Percentiles rank a stretch among this genome's conserved stretches.
These are phyloP conservation scores for Helianthus tuberosus DNA, from an alignment of 129 eudicot genomes.

Conservation along the genomic window DNA sequence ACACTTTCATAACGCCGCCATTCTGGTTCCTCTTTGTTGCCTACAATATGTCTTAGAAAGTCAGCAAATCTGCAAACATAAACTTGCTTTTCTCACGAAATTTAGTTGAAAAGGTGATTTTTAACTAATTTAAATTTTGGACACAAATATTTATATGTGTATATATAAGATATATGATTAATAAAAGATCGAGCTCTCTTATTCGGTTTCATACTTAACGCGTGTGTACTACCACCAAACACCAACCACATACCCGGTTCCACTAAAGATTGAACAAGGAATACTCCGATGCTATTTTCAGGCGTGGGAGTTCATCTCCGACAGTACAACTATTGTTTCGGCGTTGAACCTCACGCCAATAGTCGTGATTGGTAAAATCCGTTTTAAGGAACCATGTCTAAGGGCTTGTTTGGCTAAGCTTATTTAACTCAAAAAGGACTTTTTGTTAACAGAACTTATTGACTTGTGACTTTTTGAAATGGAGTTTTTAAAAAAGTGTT, in stretches of 20 bases:
- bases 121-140: neutral
- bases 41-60: slow-evolving; percentile 29
- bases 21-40: slow-evolving; percentile 47
- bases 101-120: neutral
- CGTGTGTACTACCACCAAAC: neutral
- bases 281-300: too few relatives aligned
- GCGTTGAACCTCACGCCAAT: too few relatives aligned
- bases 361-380: too few relatives aligned
- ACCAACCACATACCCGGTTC: neutral
- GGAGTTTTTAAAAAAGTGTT: too few relatives aligned
- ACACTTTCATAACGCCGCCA: slow-evolving; percentile 48
- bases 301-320: too few relatives aligned
- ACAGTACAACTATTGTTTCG: too few relatives aligned
- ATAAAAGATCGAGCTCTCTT: neutral
- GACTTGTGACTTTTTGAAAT: too few relatives aligned
- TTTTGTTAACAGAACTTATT: too few relatives aligned
- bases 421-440: too few relatives aligned
- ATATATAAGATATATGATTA: neutral
- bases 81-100: neutral
- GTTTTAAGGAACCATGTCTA: too few relatives aligned
- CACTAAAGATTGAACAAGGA: neutral
- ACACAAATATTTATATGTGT: neutral
- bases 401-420: too few relatives aligned
- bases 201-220: neutral
- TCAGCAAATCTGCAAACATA: slow-evolving; percentile 8